Percentiles rank a stretch among this genome's conserved stretches.
Conservation (phyloP, 306 rosid species). For the Delonix regia region DNA sequence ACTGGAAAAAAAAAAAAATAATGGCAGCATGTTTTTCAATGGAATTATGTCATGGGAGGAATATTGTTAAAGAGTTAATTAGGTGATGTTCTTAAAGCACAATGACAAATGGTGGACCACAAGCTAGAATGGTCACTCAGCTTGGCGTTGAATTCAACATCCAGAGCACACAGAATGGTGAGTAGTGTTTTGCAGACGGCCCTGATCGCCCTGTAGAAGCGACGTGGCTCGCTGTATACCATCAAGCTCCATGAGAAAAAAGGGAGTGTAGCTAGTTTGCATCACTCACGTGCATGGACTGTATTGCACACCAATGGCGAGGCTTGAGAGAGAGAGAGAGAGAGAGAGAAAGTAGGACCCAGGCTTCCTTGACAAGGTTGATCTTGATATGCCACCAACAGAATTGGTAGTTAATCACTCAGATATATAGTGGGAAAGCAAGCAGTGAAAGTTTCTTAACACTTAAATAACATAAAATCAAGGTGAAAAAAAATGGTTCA, state of each 20-base stretch:
- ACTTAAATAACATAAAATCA: not conserved
- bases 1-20: not conserved
- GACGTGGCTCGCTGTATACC: constrained; percentile 57
- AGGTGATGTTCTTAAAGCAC: constrained; percentile 2
- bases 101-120: constrained; percentile 36
- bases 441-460: not conserved
- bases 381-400: constrained; percentile 53
- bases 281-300: constrained; percentile 57
- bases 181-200: constrained; percentile 25
- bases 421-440: not conserved
- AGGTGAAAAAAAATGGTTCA: not conserved
- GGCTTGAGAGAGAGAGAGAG: not conserved
- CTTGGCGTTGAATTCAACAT: not conserved
- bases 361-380: constrained; percentile 33
- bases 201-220: constrained; percentile 24
- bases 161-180: constrained; percentile 2
- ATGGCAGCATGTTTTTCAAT: not conserved
- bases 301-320: constrained; percentile 40
- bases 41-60: not conserved
- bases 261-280: constrained; percentile 50
- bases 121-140: not conserved
- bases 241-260: constrained; percentile 24
- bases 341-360: constrained; percentile 37
- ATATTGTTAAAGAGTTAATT: not conserved
- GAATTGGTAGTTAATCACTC: constrained; percentile 28